A percentile compares a stretch with the other conserved stretches of the same genome.
These are phyloP conservation scores for Agrocybe praecox DNA, from an alignment of 768 basidiomycete genomes.

Conservation along the genomic window DNA sequence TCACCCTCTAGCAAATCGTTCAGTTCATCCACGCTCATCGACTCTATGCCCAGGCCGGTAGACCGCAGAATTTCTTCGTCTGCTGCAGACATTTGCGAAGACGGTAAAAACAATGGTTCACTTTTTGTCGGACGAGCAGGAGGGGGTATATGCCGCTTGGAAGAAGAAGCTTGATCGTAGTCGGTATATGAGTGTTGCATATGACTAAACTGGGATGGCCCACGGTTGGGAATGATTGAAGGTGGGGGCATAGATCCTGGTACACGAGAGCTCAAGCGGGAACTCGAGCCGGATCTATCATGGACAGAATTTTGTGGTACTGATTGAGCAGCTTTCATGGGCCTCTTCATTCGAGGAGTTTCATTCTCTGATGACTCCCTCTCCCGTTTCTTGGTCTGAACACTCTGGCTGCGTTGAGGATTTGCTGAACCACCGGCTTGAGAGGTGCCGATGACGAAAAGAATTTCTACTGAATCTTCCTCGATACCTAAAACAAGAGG, in stretches of 20 bases:
- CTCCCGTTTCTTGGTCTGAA: constrained; percentile 42
- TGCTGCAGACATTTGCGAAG: constrained; percentile 62
- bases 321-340: constrained; percentile 53
- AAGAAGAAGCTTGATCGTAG: not conserved
- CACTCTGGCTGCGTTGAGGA: constrained; percentile 21
- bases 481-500: constrained; percentile 82
- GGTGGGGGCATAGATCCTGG: constrained; percentile 45
- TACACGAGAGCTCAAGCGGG: constrained; percentile 24
- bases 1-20: constrained; percentile 61
- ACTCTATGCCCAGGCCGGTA: constrained; percentile 68
- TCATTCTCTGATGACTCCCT: constrained; percentile 43
- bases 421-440: constrained; percentile 30
- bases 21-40: constrained; percentile 66
- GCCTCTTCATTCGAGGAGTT: constrained; percentile 48
- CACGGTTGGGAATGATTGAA: constrained; percentile 21
- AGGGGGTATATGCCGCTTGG: constrained; percentile 6
- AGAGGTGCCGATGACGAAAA: constrained; percentile 63
- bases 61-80: constrained; percentile 54
- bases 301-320: constrained; percentile 23
- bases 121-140: constrained; percentile 20
- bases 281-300: constrained; percentile 11
- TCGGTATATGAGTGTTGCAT: not conserved
- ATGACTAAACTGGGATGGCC: constrained; percentile 4
- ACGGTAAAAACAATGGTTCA: constrained; percentile 50
- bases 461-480: constrained; percentile 60